Evolutionary conservation across 2,329 filamentous ascomycete genomes (phyloP), one percentile per base, ranked within the genome.

Genomic region (Ilyonectria mors-panacis): DNA sequence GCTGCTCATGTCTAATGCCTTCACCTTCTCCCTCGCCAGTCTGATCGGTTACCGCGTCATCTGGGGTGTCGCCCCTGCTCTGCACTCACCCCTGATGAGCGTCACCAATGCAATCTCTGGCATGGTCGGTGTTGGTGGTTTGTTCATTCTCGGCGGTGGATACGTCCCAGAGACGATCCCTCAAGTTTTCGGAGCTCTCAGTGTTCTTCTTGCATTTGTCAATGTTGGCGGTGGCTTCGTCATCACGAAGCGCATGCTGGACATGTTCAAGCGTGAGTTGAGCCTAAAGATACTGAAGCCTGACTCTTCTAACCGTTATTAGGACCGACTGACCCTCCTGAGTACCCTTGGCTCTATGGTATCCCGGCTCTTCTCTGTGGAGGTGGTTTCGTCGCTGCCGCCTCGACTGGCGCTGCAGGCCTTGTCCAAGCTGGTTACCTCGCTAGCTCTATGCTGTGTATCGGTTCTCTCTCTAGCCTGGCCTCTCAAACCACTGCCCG

Each of bases 31-130:
- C 17, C 84, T 97, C 51, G 93, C 94, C 54, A 93, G 93, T 74
- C 83, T 97, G 30, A 94, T 97, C 70, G 94, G 94, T 8, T 97
- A 97, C 77, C 89, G 94, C 55, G 93, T 93, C 6, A 93, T 97
- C 26, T 97, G 94, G 94, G 94, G 94, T 59, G 94, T 97, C 13
- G 84, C 86, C 0, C 94, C 94, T 8, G 93, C 94, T 39, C 85
- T 97, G 6, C 94, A 97, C 79, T 95, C 93, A 2, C 94, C 94
- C 1, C 83, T 97, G 6, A 97, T 97, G 94, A 95, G 92, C 73
- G 94, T 97, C 39, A 97, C 94, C 8, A 97, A 97, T 78, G 94
- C 94, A 30, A 97, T 97, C 73, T 96, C 93, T 35, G 94, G 92
- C 80, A 94, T 97, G 92, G 94, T 97, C 33, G 94, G 94, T 65